phyloP scores from a whole-genome alignment of 2,329 filamentous ascomycete species.

The Myriangium duriaei region DNA sequence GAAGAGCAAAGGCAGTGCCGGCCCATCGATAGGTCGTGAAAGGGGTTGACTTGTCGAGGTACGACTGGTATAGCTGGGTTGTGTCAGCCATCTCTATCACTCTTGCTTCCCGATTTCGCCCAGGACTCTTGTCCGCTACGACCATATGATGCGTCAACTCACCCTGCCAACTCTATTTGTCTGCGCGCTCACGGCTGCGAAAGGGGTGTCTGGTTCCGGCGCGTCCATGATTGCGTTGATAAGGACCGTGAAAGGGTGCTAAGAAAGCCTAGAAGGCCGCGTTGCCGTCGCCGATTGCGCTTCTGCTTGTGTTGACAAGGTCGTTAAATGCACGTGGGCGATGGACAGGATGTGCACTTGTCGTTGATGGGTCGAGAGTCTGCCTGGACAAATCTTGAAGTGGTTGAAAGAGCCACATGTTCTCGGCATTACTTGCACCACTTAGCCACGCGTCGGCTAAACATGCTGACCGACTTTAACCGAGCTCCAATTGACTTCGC shows the following conservation, averaged over 20 bases:
- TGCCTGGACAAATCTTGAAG: background rate
- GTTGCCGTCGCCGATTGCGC: no score
- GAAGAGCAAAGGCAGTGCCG: constrained; percentile 61
- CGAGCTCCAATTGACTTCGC: constrained; percentile 2
- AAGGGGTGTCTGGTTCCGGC: constrained; percentile 82
- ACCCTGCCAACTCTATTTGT: constrained; percentile 65
- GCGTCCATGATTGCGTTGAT: constrained; percentile 55
- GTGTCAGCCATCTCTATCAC: background rate
- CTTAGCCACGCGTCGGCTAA: constrained; percentile 1
- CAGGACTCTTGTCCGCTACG: no score
- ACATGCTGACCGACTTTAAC: constrained; percentile 4
- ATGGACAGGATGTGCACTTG: no score
- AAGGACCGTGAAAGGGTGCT: no score
- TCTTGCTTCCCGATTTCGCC: background rate
- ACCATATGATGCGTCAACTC: constrained; percentile 28
- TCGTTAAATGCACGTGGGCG: no score
- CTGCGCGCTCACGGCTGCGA: constrained; percentile 77
- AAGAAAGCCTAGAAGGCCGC: no score
- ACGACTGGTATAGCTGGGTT: constrained; percentile 75
- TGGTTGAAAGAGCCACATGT: constrained; percentile 6
- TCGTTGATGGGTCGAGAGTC: no score
- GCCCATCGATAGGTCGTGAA: constrained; percentile 83
- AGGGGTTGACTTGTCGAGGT: constrained; percentile 87
- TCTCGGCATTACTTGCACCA: constrained; percentile 1
- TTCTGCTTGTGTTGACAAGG: no score